Base-by-base conservation (phyloP, 345 rosid species). In the Turnera subulata region DNA sequence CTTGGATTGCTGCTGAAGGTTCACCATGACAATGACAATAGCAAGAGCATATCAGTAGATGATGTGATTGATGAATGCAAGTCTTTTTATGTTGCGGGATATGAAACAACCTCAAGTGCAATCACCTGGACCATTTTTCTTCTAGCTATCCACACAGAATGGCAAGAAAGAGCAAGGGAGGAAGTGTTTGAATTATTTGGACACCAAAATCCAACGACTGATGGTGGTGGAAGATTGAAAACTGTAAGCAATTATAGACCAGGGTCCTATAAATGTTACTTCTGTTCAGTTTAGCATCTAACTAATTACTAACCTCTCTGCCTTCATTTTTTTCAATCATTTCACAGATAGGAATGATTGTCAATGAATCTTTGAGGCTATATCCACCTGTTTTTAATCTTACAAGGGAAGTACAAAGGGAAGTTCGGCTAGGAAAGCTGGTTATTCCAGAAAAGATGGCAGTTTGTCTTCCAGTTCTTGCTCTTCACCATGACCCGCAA, bases 301-400 rank as follows among this genome's bases (percentile, higher is more conserved):
- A 37, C 8, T 20, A 23, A 22, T 21, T 7, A 13, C 2, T 37
- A 7, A 7, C 13, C 13, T 11, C 40, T 37, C 40, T 2, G 8
- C 17, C 6, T 18, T n/a, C 1, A 13, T 9, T 26, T 15, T n/a
- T 19, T 23, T 20, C 12, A 11, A 15, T 11, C 17, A 21, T 48
- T 50, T 15, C 50, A n/a, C 22, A 63, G 67, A 21, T 63, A 55
- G 55, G 38, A 60, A 63, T 63, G 67, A 63, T 63, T 32, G 23
- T 63, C 10, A 63, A 63, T 38, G 67, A 63, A 55, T n/a, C 55
- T 1, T 32, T 63, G 15, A 50, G 67, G 19, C 38, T 63, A 13
- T 63, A 54, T 11, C 48, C 54, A 23, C 55, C 61, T 0, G 61
- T 17, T 46, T 22, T 47, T 38, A 23, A 21, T 17, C 19, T 55